Base-by-base conservation (phyloP, 257 asterid genomes). In the Paulownia fortunei region DNA sequence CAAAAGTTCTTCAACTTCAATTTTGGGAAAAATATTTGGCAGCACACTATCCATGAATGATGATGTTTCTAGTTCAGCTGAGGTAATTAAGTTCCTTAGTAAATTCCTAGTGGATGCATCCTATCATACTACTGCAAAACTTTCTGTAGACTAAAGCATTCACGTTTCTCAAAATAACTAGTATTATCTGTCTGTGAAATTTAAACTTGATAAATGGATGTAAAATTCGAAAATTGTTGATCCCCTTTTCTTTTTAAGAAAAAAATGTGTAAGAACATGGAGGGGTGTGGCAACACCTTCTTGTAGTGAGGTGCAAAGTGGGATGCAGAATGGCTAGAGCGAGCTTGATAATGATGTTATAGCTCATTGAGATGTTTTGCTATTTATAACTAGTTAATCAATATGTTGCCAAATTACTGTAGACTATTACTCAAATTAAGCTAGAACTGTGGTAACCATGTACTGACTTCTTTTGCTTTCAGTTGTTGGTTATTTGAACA, bases 11-110 rank as follows among this genome's bases (percentile, higher is more conserved):
- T 72, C 93, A 59, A 69, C 77, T 55, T 86, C 89, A 60, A 73
- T 83, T 8, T 76, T 92, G 72, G 90, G 82, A 34, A 83, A 86
- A 72, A 83, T 88, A 52, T 84, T 92, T 76, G 83, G 90, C 70
- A 79, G 84, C 80, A 71, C 88, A 34, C 66, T 80, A 41, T 66
- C 90, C 64, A 27, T 73, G 44, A 80, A 78, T 47, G 83, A 44
- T 54, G 58, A 83, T 42, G 69, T 74, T 60, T 68, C 89, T 62
- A 54, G 75, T 79, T 39, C 80, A 51, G 76, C 69, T 62, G 82
- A 85, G 93, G 92, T 88, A 87, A 64, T 61, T 62, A 23, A 55
- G 13, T 18, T 58, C 37, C 32, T 60, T 5, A 39, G 39, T 71
- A 24, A 5, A 52, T 52, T 42, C 32, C 76, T 71, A 68, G 66